Evolutionary conservation across 2,329 filamentous ascomycete species (phyloP).

Genomic region (Aspergillus eucalypticola): DNA sequence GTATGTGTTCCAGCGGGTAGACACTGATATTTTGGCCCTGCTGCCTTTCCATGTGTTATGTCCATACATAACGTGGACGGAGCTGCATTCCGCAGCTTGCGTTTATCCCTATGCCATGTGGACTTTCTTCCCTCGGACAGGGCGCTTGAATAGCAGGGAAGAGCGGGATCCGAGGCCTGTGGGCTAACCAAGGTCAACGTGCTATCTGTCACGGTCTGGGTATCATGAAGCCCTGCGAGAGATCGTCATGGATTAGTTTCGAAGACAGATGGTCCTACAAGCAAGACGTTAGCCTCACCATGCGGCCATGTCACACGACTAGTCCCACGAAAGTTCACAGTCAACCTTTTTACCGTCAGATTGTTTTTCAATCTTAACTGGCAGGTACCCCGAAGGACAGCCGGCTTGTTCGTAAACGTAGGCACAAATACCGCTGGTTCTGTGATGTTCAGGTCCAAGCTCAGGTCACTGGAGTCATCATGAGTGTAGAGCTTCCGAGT

Average conservation of each 20-base stretch:
- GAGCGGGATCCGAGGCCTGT: neutral
- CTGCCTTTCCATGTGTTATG: neutral
- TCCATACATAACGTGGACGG: neutral
- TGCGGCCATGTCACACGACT: conserved; percentile 18
- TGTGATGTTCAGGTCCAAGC: conserved; percentile 11
- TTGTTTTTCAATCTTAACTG: conserved; percentile 10
- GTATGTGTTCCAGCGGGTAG: conserved; percentile 13
- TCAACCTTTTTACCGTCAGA: conserved; percentile 11
- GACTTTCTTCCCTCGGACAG: neutral
- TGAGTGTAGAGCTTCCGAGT: neutral
- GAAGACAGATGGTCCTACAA: neutral
- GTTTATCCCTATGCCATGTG: neutral
- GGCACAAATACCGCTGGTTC: conserved; percentile 20
- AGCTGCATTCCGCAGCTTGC: conserved; percentile 7
- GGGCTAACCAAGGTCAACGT: conserved; percentile 13
- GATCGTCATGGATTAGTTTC: neutral
- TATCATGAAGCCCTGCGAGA: conserved; percentile 13
- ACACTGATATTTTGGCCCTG: neutral
- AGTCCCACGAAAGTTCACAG: conserved; percentile 13
- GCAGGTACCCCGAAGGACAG: conserved; percentile 17
- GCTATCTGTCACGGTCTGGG: conserved; percentile 9
- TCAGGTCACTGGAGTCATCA: conserved; percentile 3
- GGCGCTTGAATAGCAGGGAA: neutral
- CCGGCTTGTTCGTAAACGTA: conserved; percentile 16
- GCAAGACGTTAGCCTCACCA: conserved; percentile 9